Percentiles rank a stretch among this genome's conserved stretches.
Evolutionary conservation across 2,329 filamentous ascomycete genomes (phyloP).

Genomic region (Lecanoromycetidae sp.): DNA sequence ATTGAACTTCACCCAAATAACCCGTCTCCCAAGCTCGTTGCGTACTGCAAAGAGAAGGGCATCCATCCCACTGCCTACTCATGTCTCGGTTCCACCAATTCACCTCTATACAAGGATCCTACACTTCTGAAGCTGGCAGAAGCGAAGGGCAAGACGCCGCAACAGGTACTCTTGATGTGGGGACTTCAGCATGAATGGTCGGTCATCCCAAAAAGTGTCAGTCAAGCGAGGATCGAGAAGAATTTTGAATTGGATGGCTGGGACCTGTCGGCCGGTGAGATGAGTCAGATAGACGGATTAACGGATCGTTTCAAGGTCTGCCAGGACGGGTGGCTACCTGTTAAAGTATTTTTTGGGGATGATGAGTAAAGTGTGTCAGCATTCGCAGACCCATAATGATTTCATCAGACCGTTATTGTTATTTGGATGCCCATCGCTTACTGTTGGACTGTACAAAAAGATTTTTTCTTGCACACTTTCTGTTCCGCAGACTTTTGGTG

Average conservation of each 20-base stretch:
- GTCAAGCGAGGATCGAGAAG: conserved; percentile 30
- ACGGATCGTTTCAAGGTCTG: conserved; percentile 74
- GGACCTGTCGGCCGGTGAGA: conserved; percentile 59
- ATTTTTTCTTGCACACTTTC: no score
- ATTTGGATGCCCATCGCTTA: not conserved
- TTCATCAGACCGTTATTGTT: conserved; percentile 1
- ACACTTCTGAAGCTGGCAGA: conserved; percentile 39
- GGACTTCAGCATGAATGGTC: conserved; percentile 51
- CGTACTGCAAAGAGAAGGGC: conserved; percentile 37
- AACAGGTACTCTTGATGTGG: conserved; percentile 46
- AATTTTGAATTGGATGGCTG: conserved; percentile 48
- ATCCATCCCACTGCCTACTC: conserved; percentile 45
- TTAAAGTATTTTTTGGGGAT: conserved; percentile 73
- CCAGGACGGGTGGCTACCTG: conserved; percentile 58
- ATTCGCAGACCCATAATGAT: not conserved
- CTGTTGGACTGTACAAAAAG: not conserved
- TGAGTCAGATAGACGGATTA: conserved; percentile 54
- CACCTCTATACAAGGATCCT: conserved; percentile 41
- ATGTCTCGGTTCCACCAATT: conserved; percentile 43
- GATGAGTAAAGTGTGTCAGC: conserved; percentile 48
- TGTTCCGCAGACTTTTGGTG: not conserved
- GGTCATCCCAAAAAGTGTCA: conserved; percentile 44
- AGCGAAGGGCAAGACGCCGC: conserved; percentile 39
- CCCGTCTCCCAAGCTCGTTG: conserved; percentile 36
- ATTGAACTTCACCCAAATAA: conserved; percentile 44